Base-by-base conservation (phyloP, 208 protist species). In the Leishmania guyanensis region DNA sequence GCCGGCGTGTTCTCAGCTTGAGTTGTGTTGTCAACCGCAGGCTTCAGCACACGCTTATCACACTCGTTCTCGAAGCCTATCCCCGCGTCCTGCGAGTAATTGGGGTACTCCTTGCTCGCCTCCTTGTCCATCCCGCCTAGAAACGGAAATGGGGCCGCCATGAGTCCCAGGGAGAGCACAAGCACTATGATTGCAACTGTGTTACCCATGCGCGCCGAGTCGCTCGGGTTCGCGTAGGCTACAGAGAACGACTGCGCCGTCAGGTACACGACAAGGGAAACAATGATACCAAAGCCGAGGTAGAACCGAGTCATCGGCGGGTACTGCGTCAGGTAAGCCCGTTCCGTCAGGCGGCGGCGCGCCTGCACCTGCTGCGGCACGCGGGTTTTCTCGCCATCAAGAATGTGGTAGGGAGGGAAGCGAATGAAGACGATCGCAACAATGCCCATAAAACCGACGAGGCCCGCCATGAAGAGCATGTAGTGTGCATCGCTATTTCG, bases 321-420 rank as follows among this genome's bases (percentile, higher is more conserved):
- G 48, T 80, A 66, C 79, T 94, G 89, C 36, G 81, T 91, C 80
- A 93, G 84, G 83, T 94, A 94, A 54, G 89, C 83, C 5, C 87
- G 76, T 75, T 88, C 84, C 64, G 91, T 94, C 64, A 90, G 78
- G 65, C 80, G 84, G n/a, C 83, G 87, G 33, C 88, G 87, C 70
- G 81, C 73, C 81, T 82, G 70, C 56, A 71, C 75, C 64, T 79
- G 58, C 79, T 84, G 56, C 68, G 82, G 58, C 43, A 90, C 70
- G 54, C 65, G 88, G 14, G 73, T 86, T 64, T 74, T 84, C 72
- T 86, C 81, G 56, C 77, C 77, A 10, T 86, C 72, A 12, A 88
- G 83, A 29, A 90, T 75, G 80, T 90, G 88, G 74, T 90, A 90
- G 14, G 87, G 87, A 3, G 87, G 87, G 62, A 90, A 90, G 78